phyloP scores from a whole-genome alignment of 1,284 basidiomycete genomes.

The Cutaneotrichosporon sp. region DNA sequence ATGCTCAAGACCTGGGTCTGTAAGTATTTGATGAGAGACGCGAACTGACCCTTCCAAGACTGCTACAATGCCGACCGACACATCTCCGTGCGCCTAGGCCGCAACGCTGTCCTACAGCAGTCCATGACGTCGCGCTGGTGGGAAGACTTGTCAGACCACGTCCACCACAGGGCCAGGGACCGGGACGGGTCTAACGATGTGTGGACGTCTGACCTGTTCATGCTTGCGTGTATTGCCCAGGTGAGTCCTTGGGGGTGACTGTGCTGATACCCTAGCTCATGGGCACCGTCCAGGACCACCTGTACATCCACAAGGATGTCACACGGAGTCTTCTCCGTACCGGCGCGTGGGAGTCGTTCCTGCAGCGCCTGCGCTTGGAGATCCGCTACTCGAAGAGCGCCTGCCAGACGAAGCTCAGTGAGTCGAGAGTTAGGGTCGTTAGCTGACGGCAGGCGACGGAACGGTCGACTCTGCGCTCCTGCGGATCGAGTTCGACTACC shows the following conservation, averaged over 20 bases:
- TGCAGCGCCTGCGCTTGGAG: constrained; percentile 16
- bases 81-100: constrained; percentile 18
- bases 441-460: constrained; percentile 6
- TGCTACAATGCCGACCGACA: constrained; percentile 20
- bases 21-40: background rate
- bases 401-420: constrained; percentile 14
- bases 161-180: constrained; percentile 1
- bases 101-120: constrained; percentile 20
- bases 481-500: constrained; percentile 20
- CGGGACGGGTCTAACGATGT: constrained; percentile 5
- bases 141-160: constrained; percentile 15
- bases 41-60: constrained; percentile 3
- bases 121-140: constrained; percentile 25
- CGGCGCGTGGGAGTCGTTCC: constrained; percentile 20
- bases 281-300: constrained; percentile 20
- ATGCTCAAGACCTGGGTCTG: constrained; percentile 24
- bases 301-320: constrained; percentile 20
- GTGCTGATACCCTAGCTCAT: constrained; percentile 12
- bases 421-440: background rate
- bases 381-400: constrained; percentile 16
- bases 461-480: constrained; percentile 17
- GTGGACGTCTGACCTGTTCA: constrained; percentile 16
- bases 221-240: constrained; percentile 7
- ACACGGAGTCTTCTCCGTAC: constrained; percentile 16
- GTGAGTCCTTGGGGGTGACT: background rate